Base-by-base conservation (phyloP, 257 asterid species). In the Henckelia pumila region DNA sequence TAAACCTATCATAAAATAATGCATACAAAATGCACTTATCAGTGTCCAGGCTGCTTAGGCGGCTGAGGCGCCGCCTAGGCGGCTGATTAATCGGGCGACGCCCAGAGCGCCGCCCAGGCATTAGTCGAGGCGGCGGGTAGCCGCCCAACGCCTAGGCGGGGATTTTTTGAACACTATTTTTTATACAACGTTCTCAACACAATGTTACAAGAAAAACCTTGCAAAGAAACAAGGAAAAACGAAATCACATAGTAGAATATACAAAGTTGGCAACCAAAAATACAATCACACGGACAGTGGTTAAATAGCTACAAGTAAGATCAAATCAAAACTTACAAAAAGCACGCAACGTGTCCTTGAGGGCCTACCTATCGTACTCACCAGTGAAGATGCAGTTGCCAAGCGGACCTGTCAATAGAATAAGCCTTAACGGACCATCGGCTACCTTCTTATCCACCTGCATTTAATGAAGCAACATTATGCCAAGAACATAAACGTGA, bases 371-470 rank as follows among this genome's bases (percentile, higher is more conserved):
- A 19, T 91, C 93, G 21, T 91, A 91, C 49, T 94, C 96, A 29
- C 97, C 95, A 0, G 99, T 94, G 75, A 94, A 94, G 37, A 87
- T 95, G 40, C 99, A 94, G 65, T 59, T 84, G 52, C 99, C 99
- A 0, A 91, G 81, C 8, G 96, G 89, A 63, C 99, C 99, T 82
- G 88, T 91, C 78, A 94, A 62, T 37, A 94, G 99, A 83, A 94
- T 87, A 73, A 94, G 96, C 72, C 97, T 80, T 49, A 94, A 84
- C 77, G 80, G 72, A 29, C 97, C 99, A 55, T 94, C 96, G 0
- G 97, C 99, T 19, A 94, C 99, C 83, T 94, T 94, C 72, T 94
- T 94, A 77, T 94, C 97, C 59, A 94, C 97, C 99, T 93, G 78
- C 79, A 74, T 50, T 47, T 44, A 65, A 40, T 56, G 19, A 44